Conservation (phyloP, 257 asterid genomes). For the Nicotiana benthamiana region DNA sequence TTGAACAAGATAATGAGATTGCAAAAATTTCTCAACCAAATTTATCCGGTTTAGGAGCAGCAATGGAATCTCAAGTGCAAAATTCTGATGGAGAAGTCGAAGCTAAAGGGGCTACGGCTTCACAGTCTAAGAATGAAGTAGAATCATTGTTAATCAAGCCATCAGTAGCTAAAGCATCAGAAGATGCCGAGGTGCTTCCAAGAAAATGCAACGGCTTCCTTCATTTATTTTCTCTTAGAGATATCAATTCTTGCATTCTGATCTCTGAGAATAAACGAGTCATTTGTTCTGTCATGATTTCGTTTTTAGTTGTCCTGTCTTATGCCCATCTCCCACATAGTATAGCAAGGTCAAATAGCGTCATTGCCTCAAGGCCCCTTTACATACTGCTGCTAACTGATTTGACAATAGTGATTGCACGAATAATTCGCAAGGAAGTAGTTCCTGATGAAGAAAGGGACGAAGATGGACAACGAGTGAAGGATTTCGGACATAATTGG, state of each 20-base stretch:
- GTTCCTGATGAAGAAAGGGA: conserved; percentile 8
- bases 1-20: not conserved
- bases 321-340: conserved; percentile 39
- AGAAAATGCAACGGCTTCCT: conserved; percentile 15
- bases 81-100: conserved; percentile 8
- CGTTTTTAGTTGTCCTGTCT: conserved; percentile 47
- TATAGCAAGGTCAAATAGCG: conserved; percentile 44
- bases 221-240: conserved; percentile 38
- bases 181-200: not conserved
- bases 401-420: conserved; percentile 39
- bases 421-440: conserved; percentile 22
- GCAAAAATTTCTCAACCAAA: not conserved
- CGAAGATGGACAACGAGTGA: not conserved
- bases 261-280: conserved; percentile 55
- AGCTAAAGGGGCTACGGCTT: not conserved
- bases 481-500: conserved; percentile 25
- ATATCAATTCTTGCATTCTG: conserved; percentile 44
- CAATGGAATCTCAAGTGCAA: not conserved
- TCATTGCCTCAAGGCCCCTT: conserved; percentile 62
- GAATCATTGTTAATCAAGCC: conserved; percentile 13
- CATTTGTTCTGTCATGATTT: conserved; percentile 48
- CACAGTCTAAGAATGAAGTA: not conserved
- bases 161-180: conserved; percentile 7
- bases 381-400: conserved; percentile 48
- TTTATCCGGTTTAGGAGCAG: not conserved